A percentile compares a stretch with the other conserved stretches of the same genome.
These are phyloP conservation scores for Apiospora pterosperma DNA, from an alignment of 2,329 filamentous ascomycete species.

Conservation along the genomic window DNA sequence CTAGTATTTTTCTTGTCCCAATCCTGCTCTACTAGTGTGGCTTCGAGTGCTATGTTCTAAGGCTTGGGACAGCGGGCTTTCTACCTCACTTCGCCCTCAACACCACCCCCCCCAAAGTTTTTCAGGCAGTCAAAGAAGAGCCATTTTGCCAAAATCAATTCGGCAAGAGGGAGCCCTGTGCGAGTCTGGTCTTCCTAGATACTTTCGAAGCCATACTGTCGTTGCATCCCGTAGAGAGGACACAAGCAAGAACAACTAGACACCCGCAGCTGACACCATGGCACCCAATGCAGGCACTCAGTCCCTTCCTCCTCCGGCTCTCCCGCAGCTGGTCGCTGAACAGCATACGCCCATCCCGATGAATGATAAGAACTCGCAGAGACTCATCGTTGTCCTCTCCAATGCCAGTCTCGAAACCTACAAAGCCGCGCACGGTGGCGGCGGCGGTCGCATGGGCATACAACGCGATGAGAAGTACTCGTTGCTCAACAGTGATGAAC, in stretches of 20 bases:
- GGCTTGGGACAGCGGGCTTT: background rate
- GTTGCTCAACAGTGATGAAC: slow-evolving; percentile 96
- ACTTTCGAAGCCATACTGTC: background rate
- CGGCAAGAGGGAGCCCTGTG: background rate
- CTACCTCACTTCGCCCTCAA: background rate
- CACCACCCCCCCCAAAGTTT: background rate
- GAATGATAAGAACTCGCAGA: slow-evolving; percentile 84
- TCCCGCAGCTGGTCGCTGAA: slow-evolving; percentile 90
- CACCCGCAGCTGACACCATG: slow-evolving; percentile 19
- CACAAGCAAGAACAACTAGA: background rate
- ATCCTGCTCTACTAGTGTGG: background rate
- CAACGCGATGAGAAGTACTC: slow-evolving; percentile 93
- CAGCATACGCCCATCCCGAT: slow-evolving; percentile 81
- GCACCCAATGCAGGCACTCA: slow-evolving; percentile 67
- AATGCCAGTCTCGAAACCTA: slow-evolving; percentile 98
- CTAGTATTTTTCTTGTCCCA: background rate
- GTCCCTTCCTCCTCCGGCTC: slow-evolving; percentile 85
- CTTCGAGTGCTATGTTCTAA: background rate
- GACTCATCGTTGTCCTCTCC: slow-evolving; percentile 92
- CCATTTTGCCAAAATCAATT: background rate
- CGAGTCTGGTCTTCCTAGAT: background rate
- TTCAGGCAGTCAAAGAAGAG: background rate
- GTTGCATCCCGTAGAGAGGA: background rate
- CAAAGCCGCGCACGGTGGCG: slow-evolving; percentile 75
- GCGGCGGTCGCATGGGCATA: slow-evolving; percentile 56